A percentile compares a stretch with the other conserved stretches of the same genome.
Evolutionary conservation across 371 early-diverging fungal genomes (phyloP).

Genomic region (Amoeboaphelidium protococcarum): DNA sequence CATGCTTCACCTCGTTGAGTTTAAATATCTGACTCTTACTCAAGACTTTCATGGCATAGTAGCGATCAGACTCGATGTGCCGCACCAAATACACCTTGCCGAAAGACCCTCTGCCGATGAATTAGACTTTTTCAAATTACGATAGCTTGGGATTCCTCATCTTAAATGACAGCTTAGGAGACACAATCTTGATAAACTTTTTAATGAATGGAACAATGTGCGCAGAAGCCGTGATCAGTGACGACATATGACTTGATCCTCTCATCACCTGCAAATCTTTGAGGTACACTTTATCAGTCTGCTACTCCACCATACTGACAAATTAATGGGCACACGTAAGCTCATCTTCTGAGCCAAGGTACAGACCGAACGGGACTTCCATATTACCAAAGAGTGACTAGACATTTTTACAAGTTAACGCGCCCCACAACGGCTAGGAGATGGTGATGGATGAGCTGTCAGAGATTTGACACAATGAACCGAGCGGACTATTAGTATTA

Average conservation of each 20-base stretch:
- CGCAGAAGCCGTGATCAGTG: background rate
- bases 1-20: slow-evolving; percentile 9
- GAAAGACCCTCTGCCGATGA: slow-evolving; percentile 9
- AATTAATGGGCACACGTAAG: background rate
- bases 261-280: background rate
- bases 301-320: background rate
- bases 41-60: slow-evolving; percentile 9
- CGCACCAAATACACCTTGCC: slow-evolving; percentile 8
- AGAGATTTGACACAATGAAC: no score
- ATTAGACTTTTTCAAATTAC: slow-evolving; percentile 7
- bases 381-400: background rate
- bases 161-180: background rate
- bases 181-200: background rate
- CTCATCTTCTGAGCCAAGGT: background rate
- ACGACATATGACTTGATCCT: background rate
- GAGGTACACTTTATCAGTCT: background rate
- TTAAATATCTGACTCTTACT: slow-evolving; percentile 8
- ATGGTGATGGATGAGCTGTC: no score
- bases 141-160: background rate
- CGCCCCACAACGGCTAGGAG: background rate
- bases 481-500: no score
- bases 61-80: slow-evolving; percentile 2
- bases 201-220: background rate
- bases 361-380: background rate
- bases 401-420: background rate